phyloP scores from a whole-genome alignment of 306 rosid species.

The Nissolia schottii region DNA sequence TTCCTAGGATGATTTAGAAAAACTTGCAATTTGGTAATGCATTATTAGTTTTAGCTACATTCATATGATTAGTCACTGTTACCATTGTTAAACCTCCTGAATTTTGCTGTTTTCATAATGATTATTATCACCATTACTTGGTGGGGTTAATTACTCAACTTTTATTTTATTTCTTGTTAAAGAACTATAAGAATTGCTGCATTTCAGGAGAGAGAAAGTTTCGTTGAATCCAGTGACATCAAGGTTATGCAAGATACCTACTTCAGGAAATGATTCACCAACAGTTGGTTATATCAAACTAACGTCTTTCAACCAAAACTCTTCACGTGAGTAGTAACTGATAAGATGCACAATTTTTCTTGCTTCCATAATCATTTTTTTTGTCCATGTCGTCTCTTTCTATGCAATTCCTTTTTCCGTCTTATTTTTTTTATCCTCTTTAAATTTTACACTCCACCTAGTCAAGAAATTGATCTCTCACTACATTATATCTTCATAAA shows the following conservation, averaged over 20 bases:
- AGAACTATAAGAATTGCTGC: conserved; percentile 12
- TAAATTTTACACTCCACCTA: background rate
- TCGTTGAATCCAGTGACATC: conserved; percentile 87
- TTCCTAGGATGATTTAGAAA: background rate
- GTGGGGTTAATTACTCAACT: background rate
- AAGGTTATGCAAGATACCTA: conserved; percentile 70
- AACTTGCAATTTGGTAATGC: conserved; percentile 4
- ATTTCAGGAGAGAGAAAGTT: conserved; percentile 89
- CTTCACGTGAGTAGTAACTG: conserved; percentile 61
- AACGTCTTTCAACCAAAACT: conserved; percentile 80
- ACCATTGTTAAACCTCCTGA: conserved; percentile 2
- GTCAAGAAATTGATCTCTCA: background rate
- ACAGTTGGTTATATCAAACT: conserved; percentile 85
- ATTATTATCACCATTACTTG: background rate
- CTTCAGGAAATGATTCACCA: conserved; percentile 61
- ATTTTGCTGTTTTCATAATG: background rate
- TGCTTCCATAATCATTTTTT: background rate
- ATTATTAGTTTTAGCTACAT: background rate
- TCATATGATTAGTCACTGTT: background rate
- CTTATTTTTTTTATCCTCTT: background rate
- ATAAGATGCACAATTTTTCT: background rate
- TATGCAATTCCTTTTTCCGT: background rate
- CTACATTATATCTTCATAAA: background rate
- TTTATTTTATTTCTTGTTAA: background rate
- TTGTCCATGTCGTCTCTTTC: background rate